Evolutionary conservation across 108 stramenopile genomes (phyloP).

Genomic region (Nitzschia inconspicua): DNA sequence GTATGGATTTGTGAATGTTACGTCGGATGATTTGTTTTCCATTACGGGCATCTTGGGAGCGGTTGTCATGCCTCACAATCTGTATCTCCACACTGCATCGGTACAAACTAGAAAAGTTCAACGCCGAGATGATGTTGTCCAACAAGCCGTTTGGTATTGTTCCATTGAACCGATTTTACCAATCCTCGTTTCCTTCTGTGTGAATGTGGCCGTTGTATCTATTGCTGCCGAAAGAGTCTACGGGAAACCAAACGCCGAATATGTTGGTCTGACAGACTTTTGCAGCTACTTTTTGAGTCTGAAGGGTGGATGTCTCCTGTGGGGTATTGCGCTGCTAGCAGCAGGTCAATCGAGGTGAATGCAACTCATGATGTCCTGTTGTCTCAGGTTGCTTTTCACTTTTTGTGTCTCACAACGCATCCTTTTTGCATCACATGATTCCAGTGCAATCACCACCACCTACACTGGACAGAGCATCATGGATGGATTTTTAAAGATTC

Average conservation of each 20-base stretch:
- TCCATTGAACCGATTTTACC: slow-evolving; percentile 78
- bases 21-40: slow-evolving; percentile 44
- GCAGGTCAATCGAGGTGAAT: slow-evolving; percentile 84
- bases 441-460: slow-evolving; percentile 74
- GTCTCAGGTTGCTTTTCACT: slow-evolving; percentile 13
- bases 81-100: slow-evolving; percentile 82
- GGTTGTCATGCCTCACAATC: slow-evolving; percentile 88
- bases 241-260: slow-evolving; percentile 24
- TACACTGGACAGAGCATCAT: slow-evolving; percentile 88
- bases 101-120: slow-evolving; percentile 55
- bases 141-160: slow-evolving; percentile 69
- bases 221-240: slow-evolving; percentile 81
- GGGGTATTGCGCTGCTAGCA: slow-evolving; percentile 81
- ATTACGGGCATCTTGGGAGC: slow-evolving; percentile 69
- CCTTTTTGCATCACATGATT: background rate
- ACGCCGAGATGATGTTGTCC: slow-evolving; percentile 26
- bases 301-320: slow-evolving; percentile 61
- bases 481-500: slow-evolving; percentile 79
- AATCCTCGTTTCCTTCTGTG: slow-evolving; percentile 70
- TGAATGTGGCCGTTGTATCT: slow-evolving; percentile 80
- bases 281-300: slow-evolving; percentile 52
- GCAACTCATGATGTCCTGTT: too few species aligned
- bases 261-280: slow-evolving; percentile 59
- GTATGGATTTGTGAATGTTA: slow-evolving; percentile 49
- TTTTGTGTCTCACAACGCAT: background rate